Base-by-base conservation (phyloP, 495 filamentous ascomycete genomes). In the Rhypophila decipiens region DNA sequence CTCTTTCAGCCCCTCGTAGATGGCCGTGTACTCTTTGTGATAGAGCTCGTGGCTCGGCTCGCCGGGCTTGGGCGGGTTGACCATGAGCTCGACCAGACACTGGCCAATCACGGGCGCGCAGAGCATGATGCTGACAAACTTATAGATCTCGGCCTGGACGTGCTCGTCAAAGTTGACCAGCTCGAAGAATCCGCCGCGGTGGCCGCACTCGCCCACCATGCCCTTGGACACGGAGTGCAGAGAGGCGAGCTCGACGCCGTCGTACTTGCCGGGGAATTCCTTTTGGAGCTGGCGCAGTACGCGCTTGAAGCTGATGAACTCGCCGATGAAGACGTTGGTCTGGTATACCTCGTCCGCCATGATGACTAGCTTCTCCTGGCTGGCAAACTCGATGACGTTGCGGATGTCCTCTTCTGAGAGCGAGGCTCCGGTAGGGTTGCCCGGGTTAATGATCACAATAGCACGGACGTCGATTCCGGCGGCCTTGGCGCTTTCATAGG, bases 311-410 rank as follows among this genome's bases (percentile, higher is more conserved):
- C 85, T 90, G 65, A 86, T 80, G 72, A 97, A 97, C 57, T 90
- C 75, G 61, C 94, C 94, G 38, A 83, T 62, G 70, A 97, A 98
- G 55, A 98, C 85, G 65, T 98, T 98, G 60, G 94, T 97, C 70
- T 98, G 93, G 78, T 98, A 98, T 7, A 98, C 93, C 68, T 98
- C 93, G 57, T 98, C 93, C 46, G 94, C 93, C 34, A 98, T 72
- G 34, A 96, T 72, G 12, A 97, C 90, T 13, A 98, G 77, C 45
- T 83, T 82, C 72, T 97, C 79, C 64, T 90, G 74, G 9, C 85
- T 83, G 22, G 94, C 93, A 41, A 96, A 81, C 19, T 89, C 76
- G 40, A 97, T 76, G 2, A 97, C 87, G 48, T 76, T 70, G 56
- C 80, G 78, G 64, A 98, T 85, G 58, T 95, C 90, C 12, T 81